Base-by-base conservation (phyloP, 176 grass and related monocot genomes). In the Musa schizocarpa region DNA sequence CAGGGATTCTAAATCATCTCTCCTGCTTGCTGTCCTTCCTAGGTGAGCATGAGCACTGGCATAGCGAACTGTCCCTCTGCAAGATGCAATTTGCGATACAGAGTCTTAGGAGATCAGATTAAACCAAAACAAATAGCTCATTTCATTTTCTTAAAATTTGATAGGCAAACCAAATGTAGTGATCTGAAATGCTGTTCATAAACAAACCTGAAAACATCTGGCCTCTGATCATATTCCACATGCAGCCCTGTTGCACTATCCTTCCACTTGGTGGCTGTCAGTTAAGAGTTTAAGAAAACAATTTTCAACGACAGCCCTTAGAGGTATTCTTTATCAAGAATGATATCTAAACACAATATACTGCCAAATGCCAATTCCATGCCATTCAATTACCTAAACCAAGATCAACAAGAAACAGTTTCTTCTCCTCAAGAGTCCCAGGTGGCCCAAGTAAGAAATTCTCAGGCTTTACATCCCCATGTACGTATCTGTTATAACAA, bases 391-490 rank as follows among this genome's bases (percentile, higher is more conserved):
- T 72, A 53, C 50, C 70, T 72, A 72, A 72, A 9, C 48, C 70
- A 72, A 54, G 50, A 72, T 72, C 70, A 72, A 53, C 70, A 72
- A 53, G 50, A 72, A 53, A 72, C n/a, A 72, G 51, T 72, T 72
- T 72, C 49, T 72, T 72, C 70, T 72, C 49, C 9, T 72, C 70
- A 72, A 14, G 2, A 72, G 70, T 53, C 10, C 70, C 70, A 54
- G n/a, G 51, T 52, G 70, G 48, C 20, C 70, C 50, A 72, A 72
- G 51, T 54, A 72, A 72, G 22, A 53, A 53, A 72, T 72, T 72
- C 50, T 72, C 70, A 53, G 70, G 70, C 70, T 72, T 72, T 50
- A 72, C 70, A 72, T 72, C 70, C 19, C 49, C 67, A 69, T 69
- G 67, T 6, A 69, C 34, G 2, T 50, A 69, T 17, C 67, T 69